phyloP scores from a whole-genome alignment of 495 filamentous ascomycete species.

The Daldinia grandis region DNA sequence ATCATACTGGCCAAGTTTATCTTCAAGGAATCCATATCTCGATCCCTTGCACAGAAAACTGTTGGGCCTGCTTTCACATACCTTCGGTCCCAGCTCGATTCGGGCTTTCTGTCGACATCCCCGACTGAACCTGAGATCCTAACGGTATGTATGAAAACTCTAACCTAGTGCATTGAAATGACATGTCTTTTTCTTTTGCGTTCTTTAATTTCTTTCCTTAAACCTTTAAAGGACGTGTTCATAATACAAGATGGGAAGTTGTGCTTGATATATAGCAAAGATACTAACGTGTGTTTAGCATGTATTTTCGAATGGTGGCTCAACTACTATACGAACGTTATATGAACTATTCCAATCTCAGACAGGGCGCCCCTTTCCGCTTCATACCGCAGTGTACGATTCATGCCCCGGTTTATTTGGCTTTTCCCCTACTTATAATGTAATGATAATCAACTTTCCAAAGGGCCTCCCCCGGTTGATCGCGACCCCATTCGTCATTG shows the following conservation, averaged over 20 bases:
- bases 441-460: slow-evolving; percentile 42
- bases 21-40: slow-evolving; percentile 38
- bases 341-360: slow-evolving; percentile 35
- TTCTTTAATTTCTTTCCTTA: not conserved
- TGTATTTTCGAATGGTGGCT: slow-evolving; percentile 57
- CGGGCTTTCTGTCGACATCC: slow-evolving; percentile 31
- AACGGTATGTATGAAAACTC: slow-evolving; percentile 28
- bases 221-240: not conserved
- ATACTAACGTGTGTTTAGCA: slow-evolving; percentile 36
- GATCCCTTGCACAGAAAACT: slow-evolving; percentile 7
- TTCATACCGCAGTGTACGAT: slow-evolving; percentile 51
- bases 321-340: slow-evolving; percentile 38
- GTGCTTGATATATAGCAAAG: not conserved
- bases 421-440: slow-evolving; percentile 40
- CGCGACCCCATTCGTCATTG: slow-evolving; percentile 43
- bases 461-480: slow-evolving; percentile 19
- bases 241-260: not conserved
- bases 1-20: slow-evolving; percentile 54
- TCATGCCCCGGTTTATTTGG: slow-evolving; percentile 50
- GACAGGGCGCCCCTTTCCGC: slow-evolving; percentile 40
- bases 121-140: slow-evolving; percentile 47
- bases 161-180: not conserved
- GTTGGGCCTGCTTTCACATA: slow-evolving; percentile 40
- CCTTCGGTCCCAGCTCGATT: slow-evolving; percentile 33
- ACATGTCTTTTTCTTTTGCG: not conserved